Evolutionary conservation across 129 eudicot genomes (phyloP).

Genomic region (Ambrosia trifida): DNA sequence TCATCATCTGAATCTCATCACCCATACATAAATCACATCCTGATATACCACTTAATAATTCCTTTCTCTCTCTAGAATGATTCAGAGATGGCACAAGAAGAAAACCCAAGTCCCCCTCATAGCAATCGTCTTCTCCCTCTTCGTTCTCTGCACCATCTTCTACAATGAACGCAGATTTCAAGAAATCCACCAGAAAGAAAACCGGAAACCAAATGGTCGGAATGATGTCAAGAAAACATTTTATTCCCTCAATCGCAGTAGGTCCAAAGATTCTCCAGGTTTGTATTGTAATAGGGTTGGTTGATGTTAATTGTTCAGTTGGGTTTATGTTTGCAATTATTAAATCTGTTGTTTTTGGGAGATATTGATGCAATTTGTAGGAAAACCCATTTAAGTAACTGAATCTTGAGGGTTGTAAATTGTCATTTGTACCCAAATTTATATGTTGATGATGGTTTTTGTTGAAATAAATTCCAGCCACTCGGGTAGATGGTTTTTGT

Average conservation of each 20-base stretch:
- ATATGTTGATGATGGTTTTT: no score
- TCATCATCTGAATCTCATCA: no score
- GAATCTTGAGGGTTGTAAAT: no score
- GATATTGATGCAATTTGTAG: no score
- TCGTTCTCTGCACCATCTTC: slow-evolving; percentile 55
- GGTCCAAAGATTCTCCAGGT: slow-evolving; percentile 47
- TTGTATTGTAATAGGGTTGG: slow-evolving; percentile 10
- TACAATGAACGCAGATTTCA: slow-evolving; percentile 57
- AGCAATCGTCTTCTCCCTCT: slow-evolving; percentile 49
- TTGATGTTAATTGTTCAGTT: neutral
- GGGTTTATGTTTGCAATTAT: neutral
- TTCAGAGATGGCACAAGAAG: slow-evolving; percentile 69
- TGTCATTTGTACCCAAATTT: no score
- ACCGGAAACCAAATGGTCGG: slow-evolving; percentile 26
- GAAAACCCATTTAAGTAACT: no score
- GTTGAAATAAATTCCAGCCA: no score
- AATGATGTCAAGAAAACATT: slow-evolving; percentile 24
- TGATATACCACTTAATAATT: no score
- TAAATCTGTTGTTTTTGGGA: neutral
- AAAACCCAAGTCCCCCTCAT: slow-evolving; percentile 60
- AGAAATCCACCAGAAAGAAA: slow-evolving; percentile 41
- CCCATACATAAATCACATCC: neutral
- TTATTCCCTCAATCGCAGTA: slow-evolving; percentile 8
- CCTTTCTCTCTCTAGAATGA: slow-evolving; percentile 41
- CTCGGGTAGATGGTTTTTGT: no score